Evolutionary conservation across 805 yeast species (phyloP).

Genomic region (Ogataea thermomethanolica): DNA sequence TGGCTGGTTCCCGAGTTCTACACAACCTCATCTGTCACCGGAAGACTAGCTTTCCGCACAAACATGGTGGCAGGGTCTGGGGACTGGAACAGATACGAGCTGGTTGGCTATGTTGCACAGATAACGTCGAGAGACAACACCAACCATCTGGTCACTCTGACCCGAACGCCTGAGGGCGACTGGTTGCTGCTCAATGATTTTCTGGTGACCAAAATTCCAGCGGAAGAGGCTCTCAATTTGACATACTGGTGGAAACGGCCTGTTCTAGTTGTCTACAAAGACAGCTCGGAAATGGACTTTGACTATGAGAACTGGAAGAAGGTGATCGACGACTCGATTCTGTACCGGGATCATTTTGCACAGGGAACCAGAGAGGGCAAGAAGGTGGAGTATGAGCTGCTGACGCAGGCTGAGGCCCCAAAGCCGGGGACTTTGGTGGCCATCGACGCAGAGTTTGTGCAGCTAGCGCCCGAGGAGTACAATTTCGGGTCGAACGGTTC

Average conservation of each 20-base stretch:
- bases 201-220: constrained; percentile 70
- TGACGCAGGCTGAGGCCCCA: constrained; percentile 71
- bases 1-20: constrained; percentile 67
- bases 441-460: constrained; percentile 95
- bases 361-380: constrained; percentile 58
- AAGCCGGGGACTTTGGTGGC: constrained; percentile 75
- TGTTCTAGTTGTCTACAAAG: constrained; percentile 63
- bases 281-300: constrained; percentile 39
- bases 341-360: constrained; percentile 74
- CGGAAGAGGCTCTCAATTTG: constrained; percentile 73
- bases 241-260: constrained; percentile 82
- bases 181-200: constrained; percentile 95
- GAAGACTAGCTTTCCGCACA: constrained; percentile 26
- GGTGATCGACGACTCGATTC: constrained; percentile 55
- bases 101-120: constrained; percentile 69
- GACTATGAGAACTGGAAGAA: constrained; percentile 50
- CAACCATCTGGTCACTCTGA: constrained; percentile 60
- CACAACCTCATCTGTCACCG: constrained; percentile 26
- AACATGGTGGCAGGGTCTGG: constrained; percentile 24
- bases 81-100: constrained; percentile 45
- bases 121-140: constrained; percentile 51
- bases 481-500: constrained; percentile 75
- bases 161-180: constrained; percentile 38
- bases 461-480: constrained; percentile 68
- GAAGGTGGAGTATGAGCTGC: constrained; percentile 61